Conservation (phyloP, 805 yeast genomes). For the Sugiyamaella marilandica region DNA sequence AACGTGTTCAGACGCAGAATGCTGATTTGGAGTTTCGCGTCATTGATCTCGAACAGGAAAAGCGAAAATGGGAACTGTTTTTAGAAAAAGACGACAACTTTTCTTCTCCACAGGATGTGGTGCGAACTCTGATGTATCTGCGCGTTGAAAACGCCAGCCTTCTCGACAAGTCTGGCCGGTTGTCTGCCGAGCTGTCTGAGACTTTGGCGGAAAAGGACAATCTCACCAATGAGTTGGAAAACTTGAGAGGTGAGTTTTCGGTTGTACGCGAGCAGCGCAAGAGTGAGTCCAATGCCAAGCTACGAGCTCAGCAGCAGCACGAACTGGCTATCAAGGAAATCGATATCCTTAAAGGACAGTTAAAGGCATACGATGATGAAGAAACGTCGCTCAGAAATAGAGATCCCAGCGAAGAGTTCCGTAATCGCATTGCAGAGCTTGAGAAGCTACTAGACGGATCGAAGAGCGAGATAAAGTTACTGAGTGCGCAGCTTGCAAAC, state of each 20-base stretch:
- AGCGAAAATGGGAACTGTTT: constrained; percentile 45
- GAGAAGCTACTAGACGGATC: constrained; percentile 52
- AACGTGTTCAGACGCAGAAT: constrained; percentile 41
- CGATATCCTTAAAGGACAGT: constrained; percentile 50
- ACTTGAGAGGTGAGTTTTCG: constrained; percentile 29
- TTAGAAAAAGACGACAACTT: constrained; percentile 38
- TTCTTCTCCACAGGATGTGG: constrained; percentile 39
- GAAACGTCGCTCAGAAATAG: constrained; percentile 22
- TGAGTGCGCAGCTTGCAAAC: constrained; percentile 38
- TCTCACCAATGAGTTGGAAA: constrained; percentile 28
- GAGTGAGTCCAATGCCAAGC: constrained; percentile 36
- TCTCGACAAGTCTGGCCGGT: constrained; percentile 30
- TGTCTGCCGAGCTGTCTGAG: constrained; percentile 29
- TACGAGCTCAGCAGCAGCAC: constrained; percentile 47
- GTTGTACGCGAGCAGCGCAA: constrained; percentile 33
- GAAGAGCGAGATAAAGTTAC: constrained; percentile 44
- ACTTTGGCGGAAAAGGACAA: constrained; percentile 16
- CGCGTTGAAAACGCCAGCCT: constrained; percentile 29
- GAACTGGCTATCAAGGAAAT: constrained; percentile 54
- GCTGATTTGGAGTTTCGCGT: constrained; percentile 49
- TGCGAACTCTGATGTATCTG: constrained; percentile 34
- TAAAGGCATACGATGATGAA: constrained; percentile 46
- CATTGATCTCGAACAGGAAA: constrained; percentile 43
- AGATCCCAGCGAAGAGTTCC: constrained; percentile 18
- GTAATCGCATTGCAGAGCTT: constrained; percentile 32